A percentile compares a stretch with the other conserved stretches of the same genome.
phyloP scores from a whole-genome alignment of 768 basidiomycete genomes.

The Chlorophyllum brunneum region DNA sequence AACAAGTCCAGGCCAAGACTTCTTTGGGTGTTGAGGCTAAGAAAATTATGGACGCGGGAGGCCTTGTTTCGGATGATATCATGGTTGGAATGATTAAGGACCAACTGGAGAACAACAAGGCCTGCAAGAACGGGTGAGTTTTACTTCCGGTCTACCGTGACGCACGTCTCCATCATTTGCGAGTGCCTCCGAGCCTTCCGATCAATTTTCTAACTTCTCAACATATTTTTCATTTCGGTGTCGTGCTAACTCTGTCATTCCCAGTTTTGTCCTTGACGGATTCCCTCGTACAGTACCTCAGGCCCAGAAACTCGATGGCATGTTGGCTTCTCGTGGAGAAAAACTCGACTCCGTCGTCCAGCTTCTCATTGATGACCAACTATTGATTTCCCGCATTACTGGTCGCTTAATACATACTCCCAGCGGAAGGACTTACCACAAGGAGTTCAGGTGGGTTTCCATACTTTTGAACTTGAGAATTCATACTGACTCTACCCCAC shows the following conservation, averaged over 20 bases:
- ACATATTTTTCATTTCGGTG: conserved; percentile 14
- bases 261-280: conserved; percentile 96
- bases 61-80: conserved; percentile 94
- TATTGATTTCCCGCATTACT: conserved; percentile 96
- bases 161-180: neutral
- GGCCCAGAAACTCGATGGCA: conserved; percentile 91
- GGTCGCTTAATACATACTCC: conserved; percentile 90
- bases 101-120: conserved; percentile 89
- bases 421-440: conserved; percentile 92
- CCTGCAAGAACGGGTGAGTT: conserved; percentile 92
- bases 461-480: neutral
- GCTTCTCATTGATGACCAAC: conserved; percentile 87
- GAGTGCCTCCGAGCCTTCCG: conserved; percentile 7
- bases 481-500: conserved; percentile 14
- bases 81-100: conserved; percentile 97
- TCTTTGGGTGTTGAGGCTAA: conserved; percentile 88
- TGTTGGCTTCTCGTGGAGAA: conserved; percentile 81
- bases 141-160: neutral
- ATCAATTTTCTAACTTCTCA: conserved; percentile 5
- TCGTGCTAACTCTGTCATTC: conserved; percentile 10
- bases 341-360: conserved; percentile 91
- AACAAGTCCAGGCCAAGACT: conserved; percentile 87
- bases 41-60: conserved; percentile 96
- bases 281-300: conserved; percentile 98
- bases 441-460: conserved; percentile 79